Conservation (phyloP, 257 asterid species). For the Solanum bulbocastanum region DNA sequence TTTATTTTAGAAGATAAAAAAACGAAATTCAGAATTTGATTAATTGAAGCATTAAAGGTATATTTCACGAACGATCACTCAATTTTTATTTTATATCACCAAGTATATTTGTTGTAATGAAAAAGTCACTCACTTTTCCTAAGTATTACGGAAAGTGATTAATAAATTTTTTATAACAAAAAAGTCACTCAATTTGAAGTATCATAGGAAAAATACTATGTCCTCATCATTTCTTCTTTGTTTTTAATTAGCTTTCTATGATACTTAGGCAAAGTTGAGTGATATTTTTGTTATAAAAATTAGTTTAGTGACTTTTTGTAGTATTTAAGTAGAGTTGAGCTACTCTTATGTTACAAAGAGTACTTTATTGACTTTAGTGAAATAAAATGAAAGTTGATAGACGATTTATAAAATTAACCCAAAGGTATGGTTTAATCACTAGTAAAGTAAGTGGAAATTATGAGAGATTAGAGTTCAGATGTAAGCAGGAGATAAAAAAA, state of each 20-base stretch:
- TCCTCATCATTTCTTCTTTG: neutral
- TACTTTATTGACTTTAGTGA: too few relatives aligned
- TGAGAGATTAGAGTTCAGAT: neutral
- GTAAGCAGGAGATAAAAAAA: accelerated
- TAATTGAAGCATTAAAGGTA: too few relatives aligned
- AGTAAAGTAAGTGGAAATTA: neutral
- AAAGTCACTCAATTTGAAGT: neutral
- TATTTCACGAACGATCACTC: neutral
- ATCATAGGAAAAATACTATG: neutral
- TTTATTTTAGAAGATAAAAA: too few relatives aligned
- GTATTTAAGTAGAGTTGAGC: neutral
- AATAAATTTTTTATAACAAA: neutral
- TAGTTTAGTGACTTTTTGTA: neutral
- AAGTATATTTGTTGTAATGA: neutral
- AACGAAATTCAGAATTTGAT: too few relatives aligned
- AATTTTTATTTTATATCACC: neutral
- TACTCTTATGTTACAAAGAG: neutral
- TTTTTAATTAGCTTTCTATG: neutral
- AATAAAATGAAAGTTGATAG: neutral
- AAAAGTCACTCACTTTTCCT: neutral
- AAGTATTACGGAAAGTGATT: neutral
- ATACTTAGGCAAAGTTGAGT: neutral
- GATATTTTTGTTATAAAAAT: neutral
- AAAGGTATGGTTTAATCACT: neutral
- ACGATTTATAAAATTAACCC: neutral